Evolutionary conservation across 2,329 filamentous ascomycete species (phyloP).

Genomic region (Curvularia verruculosa): DNA sequence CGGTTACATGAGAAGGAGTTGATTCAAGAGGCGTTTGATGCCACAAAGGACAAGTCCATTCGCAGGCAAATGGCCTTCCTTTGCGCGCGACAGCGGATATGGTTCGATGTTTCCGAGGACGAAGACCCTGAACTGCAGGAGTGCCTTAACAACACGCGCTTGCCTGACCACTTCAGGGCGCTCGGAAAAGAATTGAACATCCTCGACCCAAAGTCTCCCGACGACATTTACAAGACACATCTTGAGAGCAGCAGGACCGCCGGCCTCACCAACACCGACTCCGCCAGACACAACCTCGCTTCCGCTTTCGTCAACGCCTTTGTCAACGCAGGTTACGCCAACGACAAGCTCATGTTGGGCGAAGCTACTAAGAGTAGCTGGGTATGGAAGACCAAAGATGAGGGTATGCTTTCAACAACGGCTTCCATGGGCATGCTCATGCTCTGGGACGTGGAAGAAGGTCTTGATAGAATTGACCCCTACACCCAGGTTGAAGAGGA

Average conservation of each 20-base stretch:
- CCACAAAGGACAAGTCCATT: constrained; percentile 78
- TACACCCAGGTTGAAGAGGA: constrained; percentile 86
- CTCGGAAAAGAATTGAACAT: constrained; percentile 96
- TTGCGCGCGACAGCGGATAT: constrained; percentile 88
- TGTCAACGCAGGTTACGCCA: constrained; percentile 92
- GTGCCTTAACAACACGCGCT: constrained; percentile 82
- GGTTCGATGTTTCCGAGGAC: constrained; percentile 72
- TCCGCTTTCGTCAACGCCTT: constrained; percentile 97
- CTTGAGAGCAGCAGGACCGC: constrained; percentile 93
- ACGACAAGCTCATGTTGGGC: constrained; percentile 97
- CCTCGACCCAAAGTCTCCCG: constrained; percentile 91
- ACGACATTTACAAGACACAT: constrained; percentile 99
- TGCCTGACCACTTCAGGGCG: constrained; percentile 91
- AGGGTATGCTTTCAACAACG: constrained; percentile 95
- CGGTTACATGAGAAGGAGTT: constrained; percentile 85
- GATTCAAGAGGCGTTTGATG: constrained; percentile 80
- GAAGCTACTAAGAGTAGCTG: constrained; percentile 83
- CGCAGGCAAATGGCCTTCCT: constrained; percentile 95
- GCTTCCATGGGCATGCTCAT: constrained; percentile 91
- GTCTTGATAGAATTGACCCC: constrained; percentile 90
- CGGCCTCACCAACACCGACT: constrained; percentile 92
- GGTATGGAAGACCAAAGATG: constrained; percentile 99
- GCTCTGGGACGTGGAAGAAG: constrained; percentile 91
- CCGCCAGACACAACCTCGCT: constrained; percentile 91
- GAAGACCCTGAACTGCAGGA: constrained; percentile 79